phyloP scores from a whole-genome alignment of 2,329 filamentous ascomycete species.

The Cladosporium cucumerinum region DNA sequence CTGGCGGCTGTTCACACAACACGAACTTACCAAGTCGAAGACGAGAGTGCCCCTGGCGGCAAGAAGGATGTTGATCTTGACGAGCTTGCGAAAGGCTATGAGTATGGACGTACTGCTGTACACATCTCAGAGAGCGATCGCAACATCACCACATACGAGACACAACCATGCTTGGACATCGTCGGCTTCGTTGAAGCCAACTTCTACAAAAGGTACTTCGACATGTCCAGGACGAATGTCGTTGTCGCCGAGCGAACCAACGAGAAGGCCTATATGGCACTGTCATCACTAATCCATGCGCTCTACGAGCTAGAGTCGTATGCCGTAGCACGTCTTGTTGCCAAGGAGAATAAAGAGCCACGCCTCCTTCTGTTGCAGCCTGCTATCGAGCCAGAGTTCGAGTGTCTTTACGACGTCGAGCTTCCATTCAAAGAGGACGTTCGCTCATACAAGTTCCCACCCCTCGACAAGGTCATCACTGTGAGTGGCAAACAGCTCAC shows the following conservation, averaged over 20 bases:
- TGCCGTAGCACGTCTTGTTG: constrained; percentile 79
- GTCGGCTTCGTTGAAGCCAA: constrained; percentile 72
- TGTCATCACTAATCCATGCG: constrained; percentile 87
- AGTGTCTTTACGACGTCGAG: constrained; percentile 85
- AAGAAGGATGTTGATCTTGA: constrained; percentile 80
- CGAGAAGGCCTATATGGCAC: constrained; percentile 74
- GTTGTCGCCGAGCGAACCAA: constrained; percentile 75
- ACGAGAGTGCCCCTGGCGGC: constrained; percentile 69
- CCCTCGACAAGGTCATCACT: constrained; percentile 81
- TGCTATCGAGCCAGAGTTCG: constrained; percentile 71
- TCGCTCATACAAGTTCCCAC: constrained; percentile 84
- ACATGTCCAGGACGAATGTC: constrained; percentile 75
- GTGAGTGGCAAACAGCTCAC: constrained; percentile 77
- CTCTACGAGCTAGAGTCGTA: constrained; percentile 81
- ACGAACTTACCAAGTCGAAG: constrained; percentile 77
- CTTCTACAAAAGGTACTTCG: constrained; percentile 75
- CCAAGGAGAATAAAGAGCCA: constrained; percentile 79
- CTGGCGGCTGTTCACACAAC: constrained; percentile 71
- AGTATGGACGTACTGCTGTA: constrained; percentile 89
- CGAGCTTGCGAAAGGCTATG: constrained; percentile 85
- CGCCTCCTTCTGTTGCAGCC: constrained; percentile 75
- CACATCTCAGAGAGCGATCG: constrained; percentile 82
- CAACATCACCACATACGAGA: constrained; percentile 85
- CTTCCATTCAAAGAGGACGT: constrained; percentile 92
- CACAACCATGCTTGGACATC: constrained; percentile 70